phyloP scores from a whole-genome alignment of 1,284 basidiomycete genomes.

The Lignosus rhinocerotis region DNA sequence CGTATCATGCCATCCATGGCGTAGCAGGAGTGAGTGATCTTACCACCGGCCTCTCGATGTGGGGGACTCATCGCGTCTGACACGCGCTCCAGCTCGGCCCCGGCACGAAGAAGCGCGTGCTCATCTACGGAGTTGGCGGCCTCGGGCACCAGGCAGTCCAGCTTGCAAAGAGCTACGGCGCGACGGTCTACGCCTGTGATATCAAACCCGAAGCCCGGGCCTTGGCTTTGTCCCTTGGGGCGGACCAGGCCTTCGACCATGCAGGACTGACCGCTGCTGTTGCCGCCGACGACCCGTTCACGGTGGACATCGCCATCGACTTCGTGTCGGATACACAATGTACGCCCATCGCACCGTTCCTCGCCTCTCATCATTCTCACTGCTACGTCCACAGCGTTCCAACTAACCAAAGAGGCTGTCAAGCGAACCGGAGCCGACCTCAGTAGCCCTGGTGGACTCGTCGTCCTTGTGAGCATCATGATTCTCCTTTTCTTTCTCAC shows the following conservation, averaged over 20 bases:
- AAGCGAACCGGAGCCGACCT: constrained; percentile 1
- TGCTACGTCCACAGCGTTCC: not conserved
- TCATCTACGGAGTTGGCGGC: constrained; percentile 34
- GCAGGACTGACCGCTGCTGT: constrained; percentile 22
- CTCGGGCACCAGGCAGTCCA: constrained; percentile 34
- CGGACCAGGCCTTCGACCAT: constrained; percentile 26
- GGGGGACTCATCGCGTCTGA: constrained; percentile 2
- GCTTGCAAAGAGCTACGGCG: constrained; percentile 29
- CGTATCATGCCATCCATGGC: constrained; percentile 28
- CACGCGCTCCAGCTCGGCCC: constrained; percentile 13
- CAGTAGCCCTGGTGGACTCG: not conserved
- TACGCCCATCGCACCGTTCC: constrained; percentile 9
- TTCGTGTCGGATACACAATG: constrained; percentile 28
- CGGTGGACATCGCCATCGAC: constrained; percentile 30
- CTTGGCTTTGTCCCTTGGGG: constrained; percentile 29
- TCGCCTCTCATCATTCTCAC: not conserved
- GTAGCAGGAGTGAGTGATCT: constrained; percentile 21
- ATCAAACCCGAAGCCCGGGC: constrained; percentile 27
- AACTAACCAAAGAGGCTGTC: not conserved
- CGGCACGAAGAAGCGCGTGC: constrained; percentile 19
- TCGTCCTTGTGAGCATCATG: not conserved
- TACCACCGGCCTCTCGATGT: not conserved
- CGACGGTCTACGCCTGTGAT: constrained; percentile 29
- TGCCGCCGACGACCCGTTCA: constrained; percentile 21
- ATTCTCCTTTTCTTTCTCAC: no score